Base-by-base conservation (phyloP, 345 rosid species). In the Mangifera indica region DNA sequence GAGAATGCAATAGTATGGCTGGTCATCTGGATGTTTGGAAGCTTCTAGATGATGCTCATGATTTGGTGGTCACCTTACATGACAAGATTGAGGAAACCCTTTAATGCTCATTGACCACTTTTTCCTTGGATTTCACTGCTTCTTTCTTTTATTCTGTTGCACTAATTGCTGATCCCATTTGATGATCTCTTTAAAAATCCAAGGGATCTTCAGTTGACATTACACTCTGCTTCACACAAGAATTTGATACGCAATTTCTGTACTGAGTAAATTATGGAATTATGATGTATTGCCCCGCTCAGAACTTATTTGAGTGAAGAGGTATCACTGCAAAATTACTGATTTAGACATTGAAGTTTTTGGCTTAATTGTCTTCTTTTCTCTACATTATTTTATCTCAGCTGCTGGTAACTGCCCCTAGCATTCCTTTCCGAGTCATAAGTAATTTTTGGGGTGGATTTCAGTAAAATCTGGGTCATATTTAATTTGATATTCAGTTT, bases 11-110 rank as follows among this genome's bases (percentile, higher is more conserved):
- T 70, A 85, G 93, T 82, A 89, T 94, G 97, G 90, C 93, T 2
- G 96, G 97, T 21, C 88, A 85, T 53, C 81, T 94, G 61, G 97
- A 89, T 77, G 97, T 94, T 21, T 94, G 98, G 98, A 94, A 84
- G 87, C 98, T 94, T 80, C 85, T 94, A 24, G 98, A 94, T 24
- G 95, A 92, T 82, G 93, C 98, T 10, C 98, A 94, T 74, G 94
- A 90, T 85, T 81, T 89, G 79, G 97, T 94, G 54, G 95, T 84
- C 64, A 84, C 82, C 32, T 86, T 94, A 68, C 95, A 94, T 25
- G 86, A 92, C 78, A 94, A 92, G 88, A 87, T 94, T 57, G 82
- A 79, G 81, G 54, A 52, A 76, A 12, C 45, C 56, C 5, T 40
- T 18, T 29, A 2, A 55, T 4, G 10, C 10, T 25, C 29, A 32